These are phyloP conservation scores for Serpula lacrymans DNA, from an alignment of 768 basidiomycete species.

Conservation along the genomic window DNA sequence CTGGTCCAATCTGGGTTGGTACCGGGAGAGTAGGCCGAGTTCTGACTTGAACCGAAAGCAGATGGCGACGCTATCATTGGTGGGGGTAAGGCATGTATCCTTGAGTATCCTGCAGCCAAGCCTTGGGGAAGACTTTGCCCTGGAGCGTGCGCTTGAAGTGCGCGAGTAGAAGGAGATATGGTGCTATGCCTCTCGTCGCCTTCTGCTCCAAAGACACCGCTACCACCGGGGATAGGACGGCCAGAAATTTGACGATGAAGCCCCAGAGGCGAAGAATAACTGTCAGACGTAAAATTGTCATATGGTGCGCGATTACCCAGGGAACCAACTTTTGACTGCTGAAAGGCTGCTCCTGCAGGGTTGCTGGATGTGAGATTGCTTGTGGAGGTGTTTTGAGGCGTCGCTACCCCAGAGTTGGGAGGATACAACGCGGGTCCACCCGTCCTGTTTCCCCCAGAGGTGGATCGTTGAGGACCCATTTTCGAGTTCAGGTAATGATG, in stretches of 20 bases:
- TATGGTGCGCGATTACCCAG: constrained; percentile 17
- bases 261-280: constrained; percentile 2
- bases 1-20: constrained; percentile 4
- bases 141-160: constrained; percentile 82
- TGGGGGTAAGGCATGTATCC: constrained; percentile 73
- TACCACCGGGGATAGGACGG: constrained; percentile 25
- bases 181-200: constrained; percentile 28
- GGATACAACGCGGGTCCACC: no score
- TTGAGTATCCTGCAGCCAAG: constrained; percentile 85
- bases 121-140: constrained; percentile 91
- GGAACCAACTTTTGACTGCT: constrained; percentile 20
- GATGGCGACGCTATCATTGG: constrained; percentile 35
- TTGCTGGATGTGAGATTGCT: constrained; percentile 12
- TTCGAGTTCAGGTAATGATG: constrained; percentile 59
- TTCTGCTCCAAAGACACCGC: constrained; percentile 15
- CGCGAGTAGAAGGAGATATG: constrained; percentile 70
- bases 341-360: constrained; percentile 12
- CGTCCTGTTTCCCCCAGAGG: constrained; percentile 10
- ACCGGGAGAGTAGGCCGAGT: background rate
- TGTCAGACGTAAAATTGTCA: constrained; percentile 14
- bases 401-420: constrained; percentile 2
- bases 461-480: constrained; percentile 27
- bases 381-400: constrained; percentile 22
- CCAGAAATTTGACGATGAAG: constrained; percentile 9
- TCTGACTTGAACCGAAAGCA: constrained; percentile 17